These are phyloP conservation scores for Rhytidhysteron rufulum DNA, from an alignment of 2,329 filamentous ascomycete genomes.

Conservation along the genomic window DNA sequence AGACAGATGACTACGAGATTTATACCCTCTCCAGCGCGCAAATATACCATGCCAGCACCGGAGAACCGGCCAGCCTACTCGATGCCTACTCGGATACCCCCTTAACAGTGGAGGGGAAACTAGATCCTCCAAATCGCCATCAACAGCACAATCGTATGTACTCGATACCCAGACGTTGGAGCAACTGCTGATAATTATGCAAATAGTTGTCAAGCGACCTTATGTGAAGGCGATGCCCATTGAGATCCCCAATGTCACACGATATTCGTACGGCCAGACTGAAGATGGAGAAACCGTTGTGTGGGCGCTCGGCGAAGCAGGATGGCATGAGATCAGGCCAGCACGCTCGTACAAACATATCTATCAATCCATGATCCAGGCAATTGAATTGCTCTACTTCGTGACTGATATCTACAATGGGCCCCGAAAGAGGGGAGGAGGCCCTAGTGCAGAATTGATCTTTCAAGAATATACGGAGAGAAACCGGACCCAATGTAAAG, in stretches of 20 bases:
- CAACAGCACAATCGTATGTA: slow-evolving; percentile 28
- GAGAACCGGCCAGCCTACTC: slow-evolving; percentile 55
- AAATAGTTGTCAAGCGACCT: slow-evolving; percentile 28
- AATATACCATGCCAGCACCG: slow-evolving; percentile 55
- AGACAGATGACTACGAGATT: slow-evolving; percentile 55
- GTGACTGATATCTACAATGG: slow-evolving; percentile 55
- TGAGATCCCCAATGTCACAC: slow-evolving; percentile 51
- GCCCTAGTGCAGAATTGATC: slow-evolving; percentile 33
- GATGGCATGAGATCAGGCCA: slow-evolving; percentile 67
- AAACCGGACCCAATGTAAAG: slow-evolving; percentile 21
- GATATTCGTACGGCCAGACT: slow-evolving; percentile 48
- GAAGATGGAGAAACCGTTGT: slow-evolving; percentile 57
- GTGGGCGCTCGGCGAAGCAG: slow-evolving; percentile 62
- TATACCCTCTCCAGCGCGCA: slow-evolving; percentile 60
- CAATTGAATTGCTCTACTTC: slow-evolving; percentile 61
- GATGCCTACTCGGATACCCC: slow-evolving; percentile 58
- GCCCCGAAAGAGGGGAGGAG: slow-evolving; percentile 39
- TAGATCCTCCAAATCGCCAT: slow-evolving; percentile 39
- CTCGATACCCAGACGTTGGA: background rate
- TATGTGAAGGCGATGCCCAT: slow-evolving; percentile 38
- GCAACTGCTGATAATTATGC: slow-evolving; percentile 5
- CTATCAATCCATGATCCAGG: slow-evolving; percentile 59
- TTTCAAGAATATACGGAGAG: slow-evolving; percentile 40
- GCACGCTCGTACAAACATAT: slow-evolving; percentile 54
- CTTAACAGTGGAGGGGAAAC: slow-evolving; percentile 57